Conservation (phyloP, 257 asterid species). For the Cordia subcordata region DNA sequence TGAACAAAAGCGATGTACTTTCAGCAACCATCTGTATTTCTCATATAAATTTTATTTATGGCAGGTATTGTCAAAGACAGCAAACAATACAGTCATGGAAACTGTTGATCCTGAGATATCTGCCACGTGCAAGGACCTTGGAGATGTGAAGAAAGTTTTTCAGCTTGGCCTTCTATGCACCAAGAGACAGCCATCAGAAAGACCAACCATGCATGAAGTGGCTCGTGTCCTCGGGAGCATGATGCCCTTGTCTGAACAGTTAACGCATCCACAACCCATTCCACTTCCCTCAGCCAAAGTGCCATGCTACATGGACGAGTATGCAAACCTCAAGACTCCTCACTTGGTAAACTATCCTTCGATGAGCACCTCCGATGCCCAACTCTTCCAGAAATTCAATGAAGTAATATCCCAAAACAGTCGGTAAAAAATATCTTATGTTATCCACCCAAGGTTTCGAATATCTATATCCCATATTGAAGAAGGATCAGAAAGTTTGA, state of each 20-base stretch:
- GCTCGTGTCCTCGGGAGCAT: slow-evolving; percentile 68
- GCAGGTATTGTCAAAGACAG: slow-evolving; percentile 74
- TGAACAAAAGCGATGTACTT: too few species aligned
- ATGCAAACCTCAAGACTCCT: slow-evolving; percentile 79
- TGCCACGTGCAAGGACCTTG: slow-evolving; percentile 75
- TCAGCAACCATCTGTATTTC: too few species aligned
- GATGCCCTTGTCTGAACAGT: slow-evolving; percentile 26
- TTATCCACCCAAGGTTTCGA: not conserved
- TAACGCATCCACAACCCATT: slow-evolving; percentile 5
- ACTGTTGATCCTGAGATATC: slow-evolving; percentile 71
- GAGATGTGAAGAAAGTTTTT: slow-evolving; percentile 84
- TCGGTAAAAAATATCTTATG: slow-evolving; percentile 13
- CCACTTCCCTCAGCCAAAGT: slow-evolving; percentile 41
- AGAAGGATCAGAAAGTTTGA: not conserved
- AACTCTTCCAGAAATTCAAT: slow-evolving; percentile 75
- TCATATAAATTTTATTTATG: not conserved
- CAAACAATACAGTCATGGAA: slow-evolving; percentile 84
- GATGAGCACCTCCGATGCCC: slow-evolving; percentile 86
- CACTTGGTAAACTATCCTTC: slow-evolving; percentile 83
- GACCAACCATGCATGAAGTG: slow-evolving; percentile 94
- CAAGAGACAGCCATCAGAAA: slow-evolving; percentile 69
- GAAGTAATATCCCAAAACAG: slow-evolving; percentile 73
- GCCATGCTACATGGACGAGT: slow-evolving; percentile 76
- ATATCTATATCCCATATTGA: not conserved
- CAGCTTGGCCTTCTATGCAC: slow-evolving; percentile 93